Conservation (phyloP, 1,284 basidiomycete genomes). For the Athelia sp. region DNA sequence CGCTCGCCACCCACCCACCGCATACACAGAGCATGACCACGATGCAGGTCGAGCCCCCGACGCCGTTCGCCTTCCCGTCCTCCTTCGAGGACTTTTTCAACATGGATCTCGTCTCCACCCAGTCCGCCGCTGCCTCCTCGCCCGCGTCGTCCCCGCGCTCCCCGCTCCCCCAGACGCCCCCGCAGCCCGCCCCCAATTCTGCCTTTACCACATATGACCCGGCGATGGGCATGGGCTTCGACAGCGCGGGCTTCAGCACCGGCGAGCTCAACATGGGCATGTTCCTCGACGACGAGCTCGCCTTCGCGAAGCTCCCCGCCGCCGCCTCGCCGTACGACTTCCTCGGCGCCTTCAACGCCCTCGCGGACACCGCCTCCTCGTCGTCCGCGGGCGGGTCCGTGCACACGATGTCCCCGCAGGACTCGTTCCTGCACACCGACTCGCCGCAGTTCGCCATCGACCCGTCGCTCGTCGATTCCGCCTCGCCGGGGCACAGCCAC, state of each 20-base stretch:
- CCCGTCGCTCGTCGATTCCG: constrained; percentile 40
- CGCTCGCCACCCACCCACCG: no score
- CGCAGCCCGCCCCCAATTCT: constrained; percentile 17
- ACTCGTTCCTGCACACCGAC: constrained; percentile 16
- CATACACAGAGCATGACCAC: no score
- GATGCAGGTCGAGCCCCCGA: constrained; percentile 28
- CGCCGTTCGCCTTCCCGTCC: constrained; percentile 13
- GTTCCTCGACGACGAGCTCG: constrained; percentile 36
- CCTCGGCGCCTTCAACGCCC: constrained; percentile 19
- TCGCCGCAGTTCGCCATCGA: constrained; percentile 39
- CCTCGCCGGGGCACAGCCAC: constrained; percentile 8
- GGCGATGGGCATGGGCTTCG: not conserved
- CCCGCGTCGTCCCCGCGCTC: constrained; percentile 32
- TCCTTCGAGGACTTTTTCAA: constrained; percentile 48
- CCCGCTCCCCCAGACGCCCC: constrained; percentile 22
- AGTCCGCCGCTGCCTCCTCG: constrained; percentile 12
- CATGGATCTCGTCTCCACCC: constrained; percentile 33
- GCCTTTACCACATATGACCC: constrained; percentile 9
- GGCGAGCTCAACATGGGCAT: no score
- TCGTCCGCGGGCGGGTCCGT: not conserved
- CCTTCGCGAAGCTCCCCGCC: constrained; percentile 28
- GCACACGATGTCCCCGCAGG: constrained; percentile 10
- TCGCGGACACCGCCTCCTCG: constrained; percentile 5
- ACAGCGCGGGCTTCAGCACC: constrained; percentile 28
- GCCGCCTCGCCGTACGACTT: constrained; percentile 34